Conservation (phyloP, 75 land plant genomes). For the Pinus tabuliformis region DNA sequence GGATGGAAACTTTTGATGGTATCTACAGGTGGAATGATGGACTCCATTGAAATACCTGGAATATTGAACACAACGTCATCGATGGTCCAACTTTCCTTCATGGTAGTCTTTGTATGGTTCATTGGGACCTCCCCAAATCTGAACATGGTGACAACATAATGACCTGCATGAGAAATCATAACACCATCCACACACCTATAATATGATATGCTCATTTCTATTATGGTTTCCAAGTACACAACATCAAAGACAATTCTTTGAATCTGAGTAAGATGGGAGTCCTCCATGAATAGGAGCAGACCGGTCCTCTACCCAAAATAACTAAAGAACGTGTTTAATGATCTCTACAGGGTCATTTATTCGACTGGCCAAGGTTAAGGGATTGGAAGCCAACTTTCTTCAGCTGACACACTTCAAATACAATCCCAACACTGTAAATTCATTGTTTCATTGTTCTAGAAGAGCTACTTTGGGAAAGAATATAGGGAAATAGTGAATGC, state of each 20-base stretch:
- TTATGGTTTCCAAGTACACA: slow-evolving; percentile 78
- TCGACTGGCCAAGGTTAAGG: slow-evolving; percentile 30
- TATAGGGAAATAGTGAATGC: too few species aligned
- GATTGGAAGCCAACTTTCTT: slow-evolving; percentile 51
- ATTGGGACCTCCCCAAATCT: slow-evolving; percentile 51
- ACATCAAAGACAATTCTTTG: slow-evolving; percentile 19
- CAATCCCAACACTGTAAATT: too few species aligned
- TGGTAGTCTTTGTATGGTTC: slow-evolving; percentile 32
- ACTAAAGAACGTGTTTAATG: slow-evolving; percentile 58
- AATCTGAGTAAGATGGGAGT: slow-evolving; percentile 66
- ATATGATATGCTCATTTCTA: background rate
- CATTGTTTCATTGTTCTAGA: too few species aligned
- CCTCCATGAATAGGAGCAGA: slow-evolving; percentile 65
- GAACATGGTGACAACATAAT: slow-evolving; percentile 61
- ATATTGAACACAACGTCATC: slow-evolving; percentile 41
- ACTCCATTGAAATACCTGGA: slow-evolving; percentile 32
- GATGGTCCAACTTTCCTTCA: slow-evolving; percentile 38
- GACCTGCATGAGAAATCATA: slow-evolving; percentile 56
- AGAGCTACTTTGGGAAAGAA: too few species aligned
- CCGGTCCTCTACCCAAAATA: slow-evolving; percentile 80
- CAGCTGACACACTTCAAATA: background rate
- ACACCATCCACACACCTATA: slow-evolving; percentile 67
- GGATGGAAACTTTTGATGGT: too few species aligned
- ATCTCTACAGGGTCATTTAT: slow-evolving; percentile 63
- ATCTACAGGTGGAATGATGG: slow-evolving; percentile 39